phyloP scores from a whole-genome alignment of 495 filamentous ascomycete genomes.

The Podospora conica region DNA sequence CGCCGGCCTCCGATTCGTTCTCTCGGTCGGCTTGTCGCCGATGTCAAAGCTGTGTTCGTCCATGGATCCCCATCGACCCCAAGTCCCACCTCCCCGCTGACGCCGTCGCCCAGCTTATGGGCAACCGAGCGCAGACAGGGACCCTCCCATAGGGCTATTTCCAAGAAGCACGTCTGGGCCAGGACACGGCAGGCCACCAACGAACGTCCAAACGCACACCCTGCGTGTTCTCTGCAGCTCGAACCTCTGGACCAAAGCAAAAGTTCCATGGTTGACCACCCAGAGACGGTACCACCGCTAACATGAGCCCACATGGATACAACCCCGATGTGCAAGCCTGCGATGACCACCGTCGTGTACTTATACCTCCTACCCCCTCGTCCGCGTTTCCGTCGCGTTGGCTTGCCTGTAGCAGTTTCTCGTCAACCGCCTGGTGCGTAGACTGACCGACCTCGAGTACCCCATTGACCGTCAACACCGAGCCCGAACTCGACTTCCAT shows the following conservation, averaged over 20 bases:
- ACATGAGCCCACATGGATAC: background rate
- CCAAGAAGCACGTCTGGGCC: no score
- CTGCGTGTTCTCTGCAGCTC: background rate
- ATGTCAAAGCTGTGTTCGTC: background rate
- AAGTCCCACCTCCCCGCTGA: background rate
- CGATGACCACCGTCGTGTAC: background rate
- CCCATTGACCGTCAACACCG: background rate
- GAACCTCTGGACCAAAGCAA: background rate
- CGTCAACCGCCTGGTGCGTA: background rate
- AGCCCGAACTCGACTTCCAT: background rate
- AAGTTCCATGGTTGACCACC: background rate
- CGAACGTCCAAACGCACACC: background rate
- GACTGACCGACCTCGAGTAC: background rate
- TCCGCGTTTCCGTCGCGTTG: background rate
- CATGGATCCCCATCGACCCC: background rate
- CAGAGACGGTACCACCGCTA: background rate
- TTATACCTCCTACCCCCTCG: background rate
- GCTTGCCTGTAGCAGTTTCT: background rate
- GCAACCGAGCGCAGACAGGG: no score
- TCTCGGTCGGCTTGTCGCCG: background rate
- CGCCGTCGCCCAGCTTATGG: no score
- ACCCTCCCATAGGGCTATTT: no score
- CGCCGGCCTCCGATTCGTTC: background rate
- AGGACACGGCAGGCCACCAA: background rate
- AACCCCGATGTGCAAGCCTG: background rate